phyloP scores from a whole-genome alignment of 805 yeast genomes.

The Jamesozyma jinghongensis region DNA sequence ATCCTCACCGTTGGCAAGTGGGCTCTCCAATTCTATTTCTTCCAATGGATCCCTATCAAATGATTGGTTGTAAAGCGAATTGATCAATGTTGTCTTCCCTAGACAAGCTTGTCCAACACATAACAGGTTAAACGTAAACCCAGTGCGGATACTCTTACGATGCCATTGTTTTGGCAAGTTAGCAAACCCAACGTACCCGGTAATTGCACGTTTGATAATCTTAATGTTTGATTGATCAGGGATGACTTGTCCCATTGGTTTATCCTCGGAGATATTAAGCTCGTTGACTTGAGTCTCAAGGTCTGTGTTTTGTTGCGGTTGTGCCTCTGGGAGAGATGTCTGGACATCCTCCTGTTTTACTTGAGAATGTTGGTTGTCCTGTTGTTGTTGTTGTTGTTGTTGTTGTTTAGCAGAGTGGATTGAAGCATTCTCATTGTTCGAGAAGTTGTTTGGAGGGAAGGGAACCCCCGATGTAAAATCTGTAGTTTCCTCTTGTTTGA shows the following conservation, averaged over 20 bases:
- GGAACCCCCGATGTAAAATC: constrained; percentile 3
- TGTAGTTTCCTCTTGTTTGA: not conserved
- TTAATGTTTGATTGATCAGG: constrained; percentile 39
- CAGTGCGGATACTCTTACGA: constrained; percentile 80
- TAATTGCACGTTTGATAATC: constrained; percentile 71
- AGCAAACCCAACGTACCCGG: constrained; percentile 93
- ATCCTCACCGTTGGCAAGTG: constrained; percentile 6
- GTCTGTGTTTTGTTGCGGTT: no score
- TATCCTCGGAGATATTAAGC: no score
- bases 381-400: not conserved
- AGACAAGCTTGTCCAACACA: constrained; percentile 88
- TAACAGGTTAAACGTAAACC: constrained; percentile 80
- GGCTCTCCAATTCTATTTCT: no score
- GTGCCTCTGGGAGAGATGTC: no score
- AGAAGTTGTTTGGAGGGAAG: constrained; percentile 4
- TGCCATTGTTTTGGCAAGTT: constrained; percentile 99
- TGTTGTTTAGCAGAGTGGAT: not conserved
- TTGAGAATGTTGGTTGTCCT: no score
- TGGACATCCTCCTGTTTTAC: no score
- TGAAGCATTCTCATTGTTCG: no score
- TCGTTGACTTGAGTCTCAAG: no score
- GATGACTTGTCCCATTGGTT: constrained; percentile 18
- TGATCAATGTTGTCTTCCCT: constrained; percentile 87
- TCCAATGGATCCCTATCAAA: constrained; percentile 21
- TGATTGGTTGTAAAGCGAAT: constrained; percentile 73